Percentiles rank a stretch among this genome's conserved stretches.
These are phyloP conservation scores for Amanita fuliginea DNA, from an alignment of 768 basidiomycete genomes.

Conservation along the genomic window DNA sequence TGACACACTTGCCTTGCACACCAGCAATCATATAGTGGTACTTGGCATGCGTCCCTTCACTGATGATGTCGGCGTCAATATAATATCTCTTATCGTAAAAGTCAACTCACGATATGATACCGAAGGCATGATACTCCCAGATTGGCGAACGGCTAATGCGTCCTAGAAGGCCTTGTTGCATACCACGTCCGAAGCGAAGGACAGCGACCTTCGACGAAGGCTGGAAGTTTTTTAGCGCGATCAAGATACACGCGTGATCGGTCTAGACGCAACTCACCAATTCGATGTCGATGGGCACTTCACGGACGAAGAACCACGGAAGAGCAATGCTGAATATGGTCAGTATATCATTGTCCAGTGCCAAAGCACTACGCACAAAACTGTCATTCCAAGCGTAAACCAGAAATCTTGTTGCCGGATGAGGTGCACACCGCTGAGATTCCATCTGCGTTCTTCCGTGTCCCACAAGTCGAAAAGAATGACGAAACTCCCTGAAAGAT, in stretches of 20 bases:
- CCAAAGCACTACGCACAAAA: conserved; percentile 37
- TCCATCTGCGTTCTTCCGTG: conserved; percentile 42
- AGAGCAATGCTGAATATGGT: conserved; percentile 40
- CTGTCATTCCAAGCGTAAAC: conserved; percentile 64
- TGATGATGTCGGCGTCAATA: conserved; percentile 15
- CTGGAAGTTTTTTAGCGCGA: conserved; percentile 21
- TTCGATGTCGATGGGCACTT: conserved; percentile 66
- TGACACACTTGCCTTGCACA: conserved; percentile 37
- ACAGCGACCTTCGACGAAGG: conserved; percentile 74
- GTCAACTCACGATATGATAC: conserved; percentile 54
- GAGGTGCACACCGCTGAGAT: conserved; percentile 39
- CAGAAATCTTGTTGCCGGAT: conserved; percentile 68
- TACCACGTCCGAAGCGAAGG: conserved; percentile 69
- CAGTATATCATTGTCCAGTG: not conserved
- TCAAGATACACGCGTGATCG: not conserved
- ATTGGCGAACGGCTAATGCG: conserved; percentile 63
- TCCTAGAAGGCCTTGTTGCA: conserved; percentile 74
- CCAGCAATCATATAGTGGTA: conserved; percentile 78
- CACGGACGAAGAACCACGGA: conserved; percentile 68
- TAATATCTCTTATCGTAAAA: not conserved
- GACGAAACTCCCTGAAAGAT: conserved; percentile 45
- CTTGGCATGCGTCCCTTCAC: conserved; percentile 62
- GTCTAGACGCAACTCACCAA: conserved; percentile 33
- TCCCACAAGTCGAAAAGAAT: conserved; percentile 59
- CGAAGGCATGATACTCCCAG: conserved; percentile 79